Evolutionary conservation across 257 asterid species (phyloP), one percentile per base, ranked within the genome.

Genomic region (Lithospermum erythrorhizon): DNA sequence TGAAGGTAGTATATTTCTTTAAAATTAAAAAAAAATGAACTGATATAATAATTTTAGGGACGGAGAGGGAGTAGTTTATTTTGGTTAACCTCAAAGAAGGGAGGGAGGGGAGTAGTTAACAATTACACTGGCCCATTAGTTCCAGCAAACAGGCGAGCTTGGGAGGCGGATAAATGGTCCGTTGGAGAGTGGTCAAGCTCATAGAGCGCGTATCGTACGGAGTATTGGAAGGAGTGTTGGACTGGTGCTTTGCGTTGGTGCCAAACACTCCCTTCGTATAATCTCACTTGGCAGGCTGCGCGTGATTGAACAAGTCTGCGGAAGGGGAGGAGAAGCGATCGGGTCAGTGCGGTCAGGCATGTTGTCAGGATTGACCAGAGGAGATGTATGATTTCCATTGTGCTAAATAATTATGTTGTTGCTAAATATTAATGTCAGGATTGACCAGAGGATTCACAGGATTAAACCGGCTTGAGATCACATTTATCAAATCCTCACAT

Each of bases 171-270:
- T 32, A 91, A 80, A 69, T 83, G 94, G 67, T 86, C 65, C 17
- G 62, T 61, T 60, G 71, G 52, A 13, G 81, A 65, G 57, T 57
- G 65, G 66, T 88, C 95, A 52, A 91, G 97, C 73, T 91, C 85
- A 75, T 83, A 51, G 58, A 88, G 83, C 1, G 95, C 96, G 65
- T 91, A 91, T 53, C 95, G 95, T 68, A 86, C 95, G 48, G 83
- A 63, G 69, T 88, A 91, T 52, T 72, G 77, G 73, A 88, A 91
- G 5, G 95, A 88, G 78, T 91, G 96, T 77, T 76, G 94, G 58
- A 86, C 86, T 2, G 98, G 98, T 55, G 79, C 86, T 59, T 89
- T 95, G 61, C 98, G 94, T 80, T 86, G 86, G 79, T 91, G 98
- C 86, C 87, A 91, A 63, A 91, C 97, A 22, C 82, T 81, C 62